A percentile compares a stretch with the other conserved stretches of the same genome.
Conservation (phyloP, 1,139 yeast genomes). For the Candida dubliniensis region DNA sequence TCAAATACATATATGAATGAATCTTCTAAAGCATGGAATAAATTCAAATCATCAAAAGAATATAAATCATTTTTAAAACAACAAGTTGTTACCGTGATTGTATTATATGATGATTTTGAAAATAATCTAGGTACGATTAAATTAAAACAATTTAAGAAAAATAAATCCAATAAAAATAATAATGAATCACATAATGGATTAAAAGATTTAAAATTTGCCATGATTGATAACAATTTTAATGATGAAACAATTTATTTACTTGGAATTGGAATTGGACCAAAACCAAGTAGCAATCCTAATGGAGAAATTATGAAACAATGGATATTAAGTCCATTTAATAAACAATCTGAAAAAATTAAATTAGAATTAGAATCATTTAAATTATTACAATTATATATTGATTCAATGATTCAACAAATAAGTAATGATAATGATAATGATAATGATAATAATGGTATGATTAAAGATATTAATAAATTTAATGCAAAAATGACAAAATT, state of each 20-base stretch:
- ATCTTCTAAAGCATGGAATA: constrained; percentile 31
- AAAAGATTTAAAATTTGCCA: constrained; percentile 21
- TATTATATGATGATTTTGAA: constrained; percentile 46
- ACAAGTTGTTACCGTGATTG: constrained; percentile 16
- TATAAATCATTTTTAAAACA: too few species aligned
- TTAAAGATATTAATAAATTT: constrained; percentile 23
- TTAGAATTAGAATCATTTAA: constrained; percentile 20
- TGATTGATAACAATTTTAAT: constrained; percentile 2
- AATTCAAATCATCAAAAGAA: constrained; percentile 16
- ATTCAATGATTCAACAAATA: constrained; percentile 13
- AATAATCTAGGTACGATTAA: constrained; percentile 28
- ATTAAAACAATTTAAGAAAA: constrained; percentile 28
- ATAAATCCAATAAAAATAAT: neutral
- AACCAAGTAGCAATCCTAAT: constrained; percentile 32
- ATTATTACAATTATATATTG: constrained; percentile 19
- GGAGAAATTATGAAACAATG: constrained; percentile 39
- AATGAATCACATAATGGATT: constrained; percentile 47
- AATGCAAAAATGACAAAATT: constrained; percentile 18
- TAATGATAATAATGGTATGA: constrained; percentile 17
- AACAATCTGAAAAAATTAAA: constrained; percentile 17
- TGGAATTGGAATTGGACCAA: constrained; percentile 49
- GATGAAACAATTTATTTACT: constrained; percentile 25
- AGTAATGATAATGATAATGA: constrained; percentile 16
- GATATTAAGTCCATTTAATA: constrained; percentile 36
- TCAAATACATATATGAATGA: constrained; percentile 46